These are phyloP conservation scores for Leucaena leucocephala DNA, from an alignment of 306 rosid genomes.

Conservation along the genomic window DNA sequence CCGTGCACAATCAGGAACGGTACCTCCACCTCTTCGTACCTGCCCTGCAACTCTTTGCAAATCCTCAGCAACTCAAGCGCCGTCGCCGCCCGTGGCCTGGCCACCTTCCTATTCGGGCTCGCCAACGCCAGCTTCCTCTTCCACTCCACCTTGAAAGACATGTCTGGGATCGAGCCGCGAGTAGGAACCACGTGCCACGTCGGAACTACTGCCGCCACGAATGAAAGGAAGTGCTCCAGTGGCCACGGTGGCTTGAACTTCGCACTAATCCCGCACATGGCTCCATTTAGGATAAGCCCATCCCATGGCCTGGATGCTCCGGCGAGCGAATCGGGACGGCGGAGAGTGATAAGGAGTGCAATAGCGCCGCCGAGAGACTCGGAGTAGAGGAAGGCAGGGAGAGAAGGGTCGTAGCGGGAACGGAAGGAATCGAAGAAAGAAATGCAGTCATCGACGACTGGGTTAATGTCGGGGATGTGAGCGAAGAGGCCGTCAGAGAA, in stretches of 20 bases:
- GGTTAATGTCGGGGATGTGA: conserved; percentile 91
- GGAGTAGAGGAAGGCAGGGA: conserved; percentile 81
- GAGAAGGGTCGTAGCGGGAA: conserved; percentile 49
- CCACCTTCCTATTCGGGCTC: conserved; percentile 64
- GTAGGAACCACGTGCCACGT: conserved; percentile 97
- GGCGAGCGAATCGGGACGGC: conserved; percentile 11
- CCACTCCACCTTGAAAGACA: conserved; percentile 85
- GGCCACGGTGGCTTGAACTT: conserved; percentile 99
- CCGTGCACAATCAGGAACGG: conserved; percentile 85
- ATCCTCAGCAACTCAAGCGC: conserved; percentile 82
- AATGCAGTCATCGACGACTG: conserved; percentile 85
- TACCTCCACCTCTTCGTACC: conserved; percentile 78
- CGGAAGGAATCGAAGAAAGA: conserved; percentile 72
- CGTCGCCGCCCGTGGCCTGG: conserved; percentile 87
- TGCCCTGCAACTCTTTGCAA: conserved; percentile 82
- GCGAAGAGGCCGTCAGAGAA: conserved; percentile 86
- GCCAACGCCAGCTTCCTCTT: conserved; percentile 81
- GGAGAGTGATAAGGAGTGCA: conserved; percentile 76
- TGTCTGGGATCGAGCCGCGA: conserved; percentile 76
- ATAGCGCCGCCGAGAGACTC: conserved; percentile 97
- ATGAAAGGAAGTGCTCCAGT: conserved; percentile 73
- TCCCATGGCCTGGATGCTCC: conserved; percentile 46
- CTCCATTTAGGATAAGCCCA: conserved; percentile 85
- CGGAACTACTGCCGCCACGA: conserved; percentile 70
- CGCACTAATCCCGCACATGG: conserved; percentile 93